Evolutionary conservation across 257 asterid genomes (phyloP), one percentile per base, ranked within the genome.

Genomic region (Agastache rugosa): DNA sequence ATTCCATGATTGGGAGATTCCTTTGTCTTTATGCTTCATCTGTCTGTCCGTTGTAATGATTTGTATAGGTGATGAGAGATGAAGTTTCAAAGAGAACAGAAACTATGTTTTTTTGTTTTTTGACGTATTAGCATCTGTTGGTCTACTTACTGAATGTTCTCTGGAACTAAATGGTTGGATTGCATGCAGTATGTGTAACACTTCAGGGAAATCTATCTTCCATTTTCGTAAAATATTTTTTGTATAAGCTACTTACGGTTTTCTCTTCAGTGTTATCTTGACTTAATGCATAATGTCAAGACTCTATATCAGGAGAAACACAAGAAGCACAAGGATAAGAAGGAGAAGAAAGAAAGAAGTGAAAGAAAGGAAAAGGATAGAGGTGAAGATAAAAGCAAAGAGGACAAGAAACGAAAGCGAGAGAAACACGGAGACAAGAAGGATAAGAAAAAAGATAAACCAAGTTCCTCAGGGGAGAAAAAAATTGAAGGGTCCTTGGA

Each of bases 341-440:
- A 82, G 79, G 85, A 88, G 53, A 78, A 83, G 82, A 85, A 85
- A 77, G 90, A 83, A 56, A 77, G 48, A 75, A 82, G 73, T 16
- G 84, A 88, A 58, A 81, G 66, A 62, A 86, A 75, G 82, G 89
- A 78, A 27, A 88, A 83, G 69, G 87, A 82, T 61, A 85, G 74
- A 58, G 79, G 85, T 65, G 80, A 81, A 66, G 86, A 82, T 67
- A 82, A 83, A 61, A 72, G 34, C 66, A 81, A 82, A 74, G 89
- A 58, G 51, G 83, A 85, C 80, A 86, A 82, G 81, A 90, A 86
- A 35, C 79, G 79, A 50, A 88, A 86, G 77, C 73, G 79, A 65
- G 77, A 80, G 77, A 81, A 84, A 78, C 85, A 80, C 76, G 72
- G 29, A 72, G 87, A 79, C 83, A 85, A 80, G 77, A 76, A 85